These are phyloP conservation scores for Rhynchosporium agropyri DNA, from an alignment of 2,329 filamentous ascomycete species.

Conservation along the genomic window DNA sequence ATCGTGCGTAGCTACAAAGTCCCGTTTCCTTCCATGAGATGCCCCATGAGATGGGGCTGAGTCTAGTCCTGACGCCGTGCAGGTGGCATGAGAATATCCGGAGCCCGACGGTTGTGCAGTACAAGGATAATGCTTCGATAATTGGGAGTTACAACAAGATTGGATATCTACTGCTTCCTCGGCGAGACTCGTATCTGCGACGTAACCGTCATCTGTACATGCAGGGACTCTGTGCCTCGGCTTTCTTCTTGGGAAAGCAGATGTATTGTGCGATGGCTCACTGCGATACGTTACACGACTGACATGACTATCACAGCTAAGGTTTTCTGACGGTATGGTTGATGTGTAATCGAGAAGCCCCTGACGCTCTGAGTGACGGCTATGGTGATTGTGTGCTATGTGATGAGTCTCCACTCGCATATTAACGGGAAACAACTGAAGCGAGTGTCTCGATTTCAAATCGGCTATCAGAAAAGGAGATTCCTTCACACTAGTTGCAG, in stretches of 20 bases:
- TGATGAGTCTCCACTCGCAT: constrained; percentile 11
- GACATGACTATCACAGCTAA: constrained; percentile 27
- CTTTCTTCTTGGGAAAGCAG: constrained; percentile 29
- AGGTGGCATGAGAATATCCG: constrained; percentile 6
- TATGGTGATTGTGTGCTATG: constrained; percentile 5
- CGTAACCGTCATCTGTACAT: constrained; percentile 33
- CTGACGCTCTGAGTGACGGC: constrained; percentile 16
- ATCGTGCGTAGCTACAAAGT: background rate
- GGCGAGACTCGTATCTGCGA: constrained; percentile 29
- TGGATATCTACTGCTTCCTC: constrained; percentile 23
- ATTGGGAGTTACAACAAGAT: constrained; percentile 11
- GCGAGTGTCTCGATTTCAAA: constrained; percentile 6
- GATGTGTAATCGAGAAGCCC: constrained; percentile 1
- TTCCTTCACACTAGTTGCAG: constrained; percentile 26
- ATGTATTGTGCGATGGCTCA: constrained; percentile 32
- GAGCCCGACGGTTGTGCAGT: background rate
- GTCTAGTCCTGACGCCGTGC: constrained; percentile 8
- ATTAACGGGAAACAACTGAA: background rate
- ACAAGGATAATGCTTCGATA: constrained; percentile 13
- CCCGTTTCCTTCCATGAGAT: background rate
- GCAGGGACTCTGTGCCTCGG: constrained; percentile 22
- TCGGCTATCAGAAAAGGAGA: constrained; percentile 35
- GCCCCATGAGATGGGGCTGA: background rate
- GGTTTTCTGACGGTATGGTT: constrained; percentile 21
- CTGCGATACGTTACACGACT: constrained; percentile 34